phyloP scores from a whole-genome alignment of 352 stramenopile species.

The Plasmopara viticola region DNA sequence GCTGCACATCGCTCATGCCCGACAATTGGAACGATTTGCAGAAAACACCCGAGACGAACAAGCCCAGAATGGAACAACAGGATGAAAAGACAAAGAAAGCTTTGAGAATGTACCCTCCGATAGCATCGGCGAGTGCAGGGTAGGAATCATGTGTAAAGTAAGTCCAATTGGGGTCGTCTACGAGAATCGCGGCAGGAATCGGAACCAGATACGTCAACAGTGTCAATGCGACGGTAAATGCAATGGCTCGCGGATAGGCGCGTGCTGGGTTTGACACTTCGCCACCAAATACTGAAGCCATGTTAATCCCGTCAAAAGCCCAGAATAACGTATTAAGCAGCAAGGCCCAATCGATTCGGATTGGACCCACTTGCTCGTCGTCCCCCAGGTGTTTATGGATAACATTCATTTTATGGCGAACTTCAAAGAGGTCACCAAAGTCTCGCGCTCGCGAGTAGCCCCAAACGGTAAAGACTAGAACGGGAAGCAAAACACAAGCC shows the following conservation, averaged over 20 bases:
- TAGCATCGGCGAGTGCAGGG: slow-evolving; percentile 70
- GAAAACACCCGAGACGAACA: slow-evolving; percentile 89
- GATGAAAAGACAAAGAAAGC: slow-evolving; percentile 75
- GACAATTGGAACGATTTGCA: slow-evolving; percentile 84
- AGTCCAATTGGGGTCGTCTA: slow-evolving; percentile 50
- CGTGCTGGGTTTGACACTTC: slow-evolving; percentile 78
- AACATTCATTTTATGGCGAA: slow-evolving; percentile 41
- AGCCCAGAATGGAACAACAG: slow-evolving; percentile 74
- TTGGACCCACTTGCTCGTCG: slow-evolving; percentile 52
- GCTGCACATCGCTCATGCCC: slow-evolving; percentile 69
- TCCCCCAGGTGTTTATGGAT: slow-evolving; percentile 21
- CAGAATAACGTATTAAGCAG: slow-evolving; percentile 92
- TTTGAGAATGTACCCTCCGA: slow-evolving; percentile 77
- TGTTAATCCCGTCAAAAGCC: slow-evolving; percentile 91
- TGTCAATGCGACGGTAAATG: slow-evolving; percentile 24
- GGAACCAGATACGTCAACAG: slow-evolving; percentile 40
- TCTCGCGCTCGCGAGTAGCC: slow-evolving; percentile 28
- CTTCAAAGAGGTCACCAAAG: slow-evolving; percentile 90
- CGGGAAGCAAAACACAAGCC: slow-evolving; percentile 59
- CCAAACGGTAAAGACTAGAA: slow-evolving; percentile 69
- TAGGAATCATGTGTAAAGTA: slow-evolving; percentile 89
- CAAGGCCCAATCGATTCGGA: slow-evolving; percentile 57
- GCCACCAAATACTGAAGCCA: slow-evolving; percentile 72
- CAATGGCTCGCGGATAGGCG: slow-evolving; percentile 51
- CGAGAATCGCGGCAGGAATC: slow-evolving; percentile 76